A percentile compares a stretch with the other conserved stretches of the same genome.
Evolutionary conservation across 140 eudicot genomes (phyloP).

Genomic region (Flaveria floridana): DNA sequence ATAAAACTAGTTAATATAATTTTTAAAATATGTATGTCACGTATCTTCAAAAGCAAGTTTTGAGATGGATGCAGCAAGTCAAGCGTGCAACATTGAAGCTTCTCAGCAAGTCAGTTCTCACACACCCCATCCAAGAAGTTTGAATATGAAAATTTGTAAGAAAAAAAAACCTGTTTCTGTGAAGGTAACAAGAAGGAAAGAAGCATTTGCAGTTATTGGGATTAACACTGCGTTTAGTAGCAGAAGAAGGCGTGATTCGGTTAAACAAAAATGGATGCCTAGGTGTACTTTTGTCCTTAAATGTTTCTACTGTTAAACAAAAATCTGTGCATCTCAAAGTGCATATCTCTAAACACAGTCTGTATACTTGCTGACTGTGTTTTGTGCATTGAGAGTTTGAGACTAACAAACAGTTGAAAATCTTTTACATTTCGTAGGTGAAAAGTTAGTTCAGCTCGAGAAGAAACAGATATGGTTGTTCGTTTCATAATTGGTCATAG

Average conservation of each 20-base stretch:
- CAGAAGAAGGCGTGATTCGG: conserved; percentile 70
- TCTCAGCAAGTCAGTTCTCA: too few relatives aligned
- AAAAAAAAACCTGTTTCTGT: conserved; percentile 21
- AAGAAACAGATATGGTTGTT: conserved; percentile 68
- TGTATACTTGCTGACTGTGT: conserved; percentile 7
- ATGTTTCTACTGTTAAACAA: neutral
- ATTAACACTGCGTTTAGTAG: conserved; percentile 82
- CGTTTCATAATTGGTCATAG: conserved; percentile 86
- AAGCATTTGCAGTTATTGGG: conserved; percentile 69
- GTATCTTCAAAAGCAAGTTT: too few relatives aligned
- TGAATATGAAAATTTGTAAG: conserved; percentile 9
- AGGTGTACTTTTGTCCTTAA: conserved; percentile 38
- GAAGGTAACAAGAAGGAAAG: conserved; percentile 28
- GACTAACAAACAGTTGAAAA: neutral
- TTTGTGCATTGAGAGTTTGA: neutral
- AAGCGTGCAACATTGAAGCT: too few relatives aligned
- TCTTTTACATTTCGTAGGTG: conserved; percentile 40
- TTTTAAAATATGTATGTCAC: too few relatives aligned
- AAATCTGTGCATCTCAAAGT: neutral
- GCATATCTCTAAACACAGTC: conserved; percentile 12
- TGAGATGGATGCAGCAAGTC: too few relatives aligned
- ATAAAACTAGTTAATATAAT: too few relatives aligned
- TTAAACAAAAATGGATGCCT: conserved; percentile 88
- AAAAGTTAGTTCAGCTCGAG: conserved; percentile 54
- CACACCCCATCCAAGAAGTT: conserved; percentile 14